These are phyloP conservation scores for Talaromyces sp. DNA, from an alignment of 2,329 filamentous ascomycete genomes.

Conservation along the genomic window DNA sequence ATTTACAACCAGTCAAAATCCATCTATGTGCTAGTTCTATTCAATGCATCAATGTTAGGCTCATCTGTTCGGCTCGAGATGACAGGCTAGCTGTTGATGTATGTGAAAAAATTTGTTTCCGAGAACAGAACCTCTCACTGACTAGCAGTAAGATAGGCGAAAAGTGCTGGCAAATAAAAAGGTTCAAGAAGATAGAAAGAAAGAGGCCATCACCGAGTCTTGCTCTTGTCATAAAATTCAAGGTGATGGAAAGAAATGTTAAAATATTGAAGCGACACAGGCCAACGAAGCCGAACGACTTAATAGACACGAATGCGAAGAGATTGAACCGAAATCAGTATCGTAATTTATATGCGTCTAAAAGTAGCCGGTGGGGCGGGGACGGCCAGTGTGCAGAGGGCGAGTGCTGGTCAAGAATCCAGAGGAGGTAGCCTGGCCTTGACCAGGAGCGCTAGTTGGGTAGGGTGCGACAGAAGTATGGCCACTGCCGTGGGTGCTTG, in stretches of 20 bases:
- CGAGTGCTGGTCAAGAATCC: constrained; percentile 32
- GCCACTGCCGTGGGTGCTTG: constrained; percentile 18
- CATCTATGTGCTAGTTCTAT: constrained; percentile 14
- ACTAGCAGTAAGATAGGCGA: constrained; percentile 10
- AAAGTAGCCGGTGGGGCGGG: constrained; percentile 7
- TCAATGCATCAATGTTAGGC: constrained; percentile 17
- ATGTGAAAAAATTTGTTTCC: constrained; percentile 2
- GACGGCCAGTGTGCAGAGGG: constrained; percentile 23
- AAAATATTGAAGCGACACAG: constrained; percentile 4
- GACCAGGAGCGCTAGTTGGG: constrained; percentile 10
- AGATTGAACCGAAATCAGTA: constrained; percentile 1
- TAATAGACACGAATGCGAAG: neutral
- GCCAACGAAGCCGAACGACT: neutral
- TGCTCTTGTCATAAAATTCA: neutral
- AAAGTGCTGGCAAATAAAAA: constrained; percentile 20
- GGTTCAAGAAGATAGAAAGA: constrained; percentile 17
- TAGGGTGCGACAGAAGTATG: constrained; percentile 17
- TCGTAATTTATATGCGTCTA: constrained; percentile 7
- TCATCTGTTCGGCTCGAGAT: neutral
- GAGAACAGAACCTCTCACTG: constrained; percentile 9
- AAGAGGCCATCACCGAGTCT: constrained; percentile 12
- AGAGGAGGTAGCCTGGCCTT: constrained; percentile 22
- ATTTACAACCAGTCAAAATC: constrained; percentile 5
- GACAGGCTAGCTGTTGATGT: constrained; percentile 7
- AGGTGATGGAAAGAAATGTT: constrained; percentile 12